phyloP scores from a whole-genome alignment of 176 grass and related monocot species.

The Oryza nivara region DNA sequence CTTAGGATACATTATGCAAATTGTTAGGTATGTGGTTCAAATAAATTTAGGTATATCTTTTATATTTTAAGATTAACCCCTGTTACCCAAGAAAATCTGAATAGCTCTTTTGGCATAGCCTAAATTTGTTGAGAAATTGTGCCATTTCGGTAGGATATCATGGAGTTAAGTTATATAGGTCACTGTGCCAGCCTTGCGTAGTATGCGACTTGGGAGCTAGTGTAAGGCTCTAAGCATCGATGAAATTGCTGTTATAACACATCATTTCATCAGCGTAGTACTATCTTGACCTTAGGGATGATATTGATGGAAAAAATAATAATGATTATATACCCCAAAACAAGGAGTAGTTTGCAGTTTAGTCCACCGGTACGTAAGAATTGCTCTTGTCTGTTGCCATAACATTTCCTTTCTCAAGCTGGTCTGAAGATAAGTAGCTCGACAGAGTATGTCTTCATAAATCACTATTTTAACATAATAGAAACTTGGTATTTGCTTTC shows the following conservation, averaged over 20 bases:
- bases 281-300: not conserved
- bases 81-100: not conserved
- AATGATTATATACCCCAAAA: not conserved
- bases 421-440: not conserved
- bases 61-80: not conserved
- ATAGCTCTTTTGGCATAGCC: not conserved
- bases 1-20: not conserved
- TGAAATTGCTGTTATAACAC: conserved; percentile 1
- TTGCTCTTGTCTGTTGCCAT: not conserved
- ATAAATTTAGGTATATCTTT: not conserved
- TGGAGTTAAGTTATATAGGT: not conserved
- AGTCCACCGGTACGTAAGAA: not conserved
- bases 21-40: not conserved
- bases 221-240: not conserved
- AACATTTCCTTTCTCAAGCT: not conserved
- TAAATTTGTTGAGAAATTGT: not conserved
- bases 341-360: not conserved
- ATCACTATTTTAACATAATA: conserved; percentile 3
- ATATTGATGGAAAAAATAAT: not conserved
- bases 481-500: not conserved
- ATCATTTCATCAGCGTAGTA: not conserved
- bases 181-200: not conserved
- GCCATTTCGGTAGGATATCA: not conserved
- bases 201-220: not conserved
- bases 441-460: not conserved